Percentiles rank a stretch among this genome's conserved stretches.
These are phyloP conservation scores for Taiozyma onychis DNA, from an alignment of 1,139 yeast species.

Conservation along the genomic window DNA sequence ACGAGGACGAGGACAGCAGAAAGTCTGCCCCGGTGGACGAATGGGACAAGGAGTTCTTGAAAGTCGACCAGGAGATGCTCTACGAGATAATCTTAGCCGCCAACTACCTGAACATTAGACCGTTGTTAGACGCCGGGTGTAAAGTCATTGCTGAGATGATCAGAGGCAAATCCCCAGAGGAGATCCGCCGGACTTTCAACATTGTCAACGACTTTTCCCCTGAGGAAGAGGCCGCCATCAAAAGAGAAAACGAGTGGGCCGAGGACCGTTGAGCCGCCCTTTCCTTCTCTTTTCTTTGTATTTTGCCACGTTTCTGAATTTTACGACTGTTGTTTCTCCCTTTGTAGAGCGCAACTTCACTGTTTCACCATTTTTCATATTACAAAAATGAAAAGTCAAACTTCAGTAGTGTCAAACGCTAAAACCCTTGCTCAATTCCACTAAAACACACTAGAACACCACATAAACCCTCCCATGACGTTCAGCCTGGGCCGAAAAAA, in stretches of 20 bases:
- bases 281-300: background rate
- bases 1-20: conserved; percentile 76
- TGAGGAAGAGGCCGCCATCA: conserved; percentile 96
- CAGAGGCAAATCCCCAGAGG: conserved; percentile 93
- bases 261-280: conserved; percentile 66
- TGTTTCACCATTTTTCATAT: too few species aligned
- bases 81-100: conserved; percentile 96
- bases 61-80: conserved; percentile 97
- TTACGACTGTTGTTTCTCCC: background rate
- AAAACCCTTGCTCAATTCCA: background rate
- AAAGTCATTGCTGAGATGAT: conserved; percentile 98
- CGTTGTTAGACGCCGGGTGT: conserved; percentile 91
- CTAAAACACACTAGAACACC: background rate
- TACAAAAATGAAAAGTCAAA: background rate
- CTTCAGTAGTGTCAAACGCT: background rate
- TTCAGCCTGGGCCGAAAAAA: background rate
- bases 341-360: background rate
- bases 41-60: conserved; percentile 95
- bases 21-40: conserved; percentile 84
- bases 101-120: conserved; percentile 89
- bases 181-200: conserved; percentile 91
- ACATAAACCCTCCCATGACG: background rate
- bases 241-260: conserved; percentile 99
- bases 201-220: conserved; percentile 96
- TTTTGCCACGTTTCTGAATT: background rate